Evolutionary conservation across 2,329 filamentous ascomycete genomes (phyloP).

Genomic region (Rutstroemia sp.): DNA sequence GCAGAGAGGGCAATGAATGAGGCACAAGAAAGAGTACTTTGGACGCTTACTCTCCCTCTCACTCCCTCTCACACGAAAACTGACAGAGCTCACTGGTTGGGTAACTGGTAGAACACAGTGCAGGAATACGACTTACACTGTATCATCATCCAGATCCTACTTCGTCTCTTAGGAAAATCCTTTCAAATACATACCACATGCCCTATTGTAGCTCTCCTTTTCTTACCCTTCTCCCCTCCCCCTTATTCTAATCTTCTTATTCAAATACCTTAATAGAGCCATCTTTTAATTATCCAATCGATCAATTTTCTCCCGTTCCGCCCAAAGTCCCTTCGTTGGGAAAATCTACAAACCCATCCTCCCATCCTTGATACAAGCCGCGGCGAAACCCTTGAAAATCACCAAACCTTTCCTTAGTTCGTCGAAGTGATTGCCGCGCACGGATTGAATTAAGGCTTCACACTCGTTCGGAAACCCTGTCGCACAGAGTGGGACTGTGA

Average conservation of each 20-base stretch:
- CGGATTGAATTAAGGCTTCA: conserved; percentile 9
- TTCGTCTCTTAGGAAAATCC: too few species aligned
- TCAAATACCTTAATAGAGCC: neutral
- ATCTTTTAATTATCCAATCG: neutral
- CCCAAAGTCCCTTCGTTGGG: too few species aligned
- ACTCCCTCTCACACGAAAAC: too few species aligned
- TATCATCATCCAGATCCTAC: too few species aligned
- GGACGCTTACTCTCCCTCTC: too few species aligned
- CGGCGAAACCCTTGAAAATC: conserved; percentile 1
- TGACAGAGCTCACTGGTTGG: too few species aligned
- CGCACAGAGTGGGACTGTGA: conserved; percentile 7
- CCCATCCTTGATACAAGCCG: neutral
- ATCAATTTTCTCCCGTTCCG: neutral
- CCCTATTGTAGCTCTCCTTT: neutral
- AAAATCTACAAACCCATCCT: neutral
- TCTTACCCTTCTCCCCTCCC: neutral
- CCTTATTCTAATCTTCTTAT: neutral
- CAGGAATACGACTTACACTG: too few species aligned
- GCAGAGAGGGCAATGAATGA: too few species aligned
- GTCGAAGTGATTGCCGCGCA: neutral
- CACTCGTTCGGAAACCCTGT: conserved; percentile 1
- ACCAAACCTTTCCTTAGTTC: neutral
- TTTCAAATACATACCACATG: too few species aligned
- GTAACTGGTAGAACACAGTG: too few species aligned
- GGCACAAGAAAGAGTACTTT: too few species aligned